These are phyloP conservation scores for Ramularia endophylla DNA, from an alignment of 2,329 filamentous ascomycete genomes.

Conservation along the genomic window DNA sequence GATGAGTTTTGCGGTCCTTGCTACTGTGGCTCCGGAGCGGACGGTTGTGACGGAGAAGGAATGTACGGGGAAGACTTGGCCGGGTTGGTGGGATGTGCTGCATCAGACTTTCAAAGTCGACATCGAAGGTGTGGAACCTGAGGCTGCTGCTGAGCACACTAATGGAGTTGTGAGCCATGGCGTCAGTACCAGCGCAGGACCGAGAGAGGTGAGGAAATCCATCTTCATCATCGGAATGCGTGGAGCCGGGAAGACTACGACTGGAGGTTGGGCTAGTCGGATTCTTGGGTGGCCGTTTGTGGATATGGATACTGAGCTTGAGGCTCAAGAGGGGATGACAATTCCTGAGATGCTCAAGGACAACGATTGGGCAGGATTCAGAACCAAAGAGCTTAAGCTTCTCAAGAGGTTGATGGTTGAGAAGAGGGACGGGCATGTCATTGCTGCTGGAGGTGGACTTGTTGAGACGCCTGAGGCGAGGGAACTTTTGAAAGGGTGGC, in stretches of 20 bases:
- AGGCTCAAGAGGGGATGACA: constrained; percentile 63
- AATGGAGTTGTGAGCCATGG: constrained; percentile 33
- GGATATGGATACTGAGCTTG: constrained; percentile 84
- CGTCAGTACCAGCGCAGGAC: constrained; percentile 12
- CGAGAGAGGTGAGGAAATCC: constrained; percentile 50
- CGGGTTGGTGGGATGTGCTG: constrained; percentile 94
- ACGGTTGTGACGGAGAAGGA: constrained; percentile 82
- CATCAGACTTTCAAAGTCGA: constrained; percentile 69
- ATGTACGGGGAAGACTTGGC: constrained; percentile 97
- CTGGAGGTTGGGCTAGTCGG: constrained; percentile 76
- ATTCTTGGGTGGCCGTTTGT: constrained; percentile 70
- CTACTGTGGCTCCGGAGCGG: constrained; percentile 62
- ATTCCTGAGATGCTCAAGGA: constrained; percentile 81
- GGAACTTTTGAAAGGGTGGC: constrained; percentile 66
- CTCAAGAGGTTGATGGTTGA: constrained; percentile 69
- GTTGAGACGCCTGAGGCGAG: constrained; percentile 81
- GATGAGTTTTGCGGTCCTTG: constrained; percentile 95
- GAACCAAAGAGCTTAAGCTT: constrained; percentile 68
- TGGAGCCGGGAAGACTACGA: constrained; percentile 92
- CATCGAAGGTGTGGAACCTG: constrained; percentile 67
- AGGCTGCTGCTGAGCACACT: constrained; percentile 11
- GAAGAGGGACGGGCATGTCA: constrained; percentile 68
- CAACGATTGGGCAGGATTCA: constrained; percentile 83
- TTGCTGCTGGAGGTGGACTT: constrained; percentile 90
- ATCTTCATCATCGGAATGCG: constrained; percentile 97